Base-by-base conservation (phyloP, 352 stramenopile genomes). In the Pythium diclinum region DNA sequence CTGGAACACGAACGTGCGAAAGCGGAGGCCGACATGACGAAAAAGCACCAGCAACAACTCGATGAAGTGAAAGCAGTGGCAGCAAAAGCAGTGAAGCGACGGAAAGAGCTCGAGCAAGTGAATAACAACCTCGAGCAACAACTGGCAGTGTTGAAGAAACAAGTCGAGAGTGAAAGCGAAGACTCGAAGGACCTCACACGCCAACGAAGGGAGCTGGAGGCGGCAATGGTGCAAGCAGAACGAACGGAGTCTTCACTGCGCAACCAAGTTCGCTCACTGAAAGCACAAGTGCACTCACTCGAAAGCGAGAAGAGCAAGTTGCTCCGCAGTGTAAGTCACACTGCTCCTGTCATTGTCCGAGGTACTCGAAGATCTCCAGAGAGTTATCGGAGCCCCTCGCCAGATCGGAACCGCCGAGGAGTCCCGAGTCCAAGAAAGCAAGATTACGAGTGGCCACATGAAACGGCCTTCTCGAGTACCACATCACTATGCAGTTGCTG, bases 1-100 rank as follows among this genome's bases (percentile, higher is more conserved):
- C 63, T 73, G 21, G 66, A 81, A 11, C 58, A 67, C 48, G 76
- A 82, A 9, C 72, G 71, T 32, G 34, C 17, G 21, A 76, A 76
- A 33, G 7, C 65, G 7, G 63, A 70, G 36, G 48, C 46, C n/a
- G 65, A 79, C 14, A 32, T 56, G 11, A 71, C 71, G 58, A 56
- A 53, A 11, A 59, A 58, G 17, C 60, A 70, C 10, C 57, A 66
- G 23, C 72, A 74, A 58, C 54, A 77, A 16, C 28, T 81, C 5
- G 49, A 69, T 19, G 74, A 82, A 21, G 47, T 46, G 0, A 79
- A 73, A 30, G 46, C 55, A 23, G 48, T 56, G 49, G 58, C 66
- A 2, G 61, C 66, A 19, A 82, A 79, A 38, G 59, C 67, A 9
- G 21, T 28, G 6, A 73, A 74, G 40, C 70, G 69, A 55, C 58